Evolutionary conservation across 345 rosid species (phyloP).

Genomic region (Capsella bursapastoris): DNA sequence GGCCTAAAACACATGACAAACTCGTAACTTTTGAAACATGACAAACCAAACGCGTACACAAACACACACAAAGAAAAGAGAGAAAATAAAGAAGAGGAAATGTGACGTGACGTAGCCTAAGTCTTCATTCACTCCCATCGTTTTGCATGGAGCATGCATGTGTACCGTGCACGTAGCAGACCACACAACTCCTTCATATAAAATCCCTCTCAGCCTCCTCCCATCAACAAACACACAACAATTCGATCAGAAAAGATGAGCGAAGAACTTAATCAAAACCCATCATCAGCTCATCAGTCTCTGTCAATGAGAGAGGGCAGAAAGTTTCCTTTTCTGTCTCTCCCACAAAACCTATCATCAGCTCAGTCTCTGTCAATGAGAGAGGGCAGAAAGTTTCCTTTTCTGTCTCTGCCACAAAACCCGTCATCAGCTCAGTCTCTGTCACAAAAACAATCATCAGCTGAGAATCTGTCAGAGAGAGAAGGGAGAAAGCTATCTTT

Average conservation of each 20-base stretch:
- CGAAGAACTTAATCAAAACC: not conserved
- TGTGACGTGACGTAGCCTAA: constrained; percentile 38
- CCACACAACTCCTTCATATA: constrained; percentile 37
- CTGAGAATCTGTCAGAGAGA: not conserved
- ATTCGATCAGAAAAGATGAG: constrained; percentile 25
- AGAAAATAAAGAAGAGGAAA: constrained; percentile 2
- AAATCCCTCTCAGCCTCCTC: constrained; percentile 27
- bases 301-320: constrained; percentile 8
- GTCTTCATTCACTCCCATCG: constrained; percentile 35
- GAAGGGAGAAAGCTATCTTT: constrained; percentile 21
- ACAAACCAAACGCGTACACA: not conserved
- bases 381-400: constrained; percentile 18
- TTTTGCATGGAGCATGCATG: constrained; percentile 38
- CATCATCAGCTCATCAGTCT: constrained; percentile 11
- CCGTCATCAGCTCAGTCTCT: not conserved
- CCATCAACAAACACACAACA: constrained; percentile 32
- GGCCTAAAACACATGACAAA: constrained; percentile 37
- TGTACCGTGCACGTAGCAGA: constrained; percentile 43
- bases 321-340: constrained; percentile 10
- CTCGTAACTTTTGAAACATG: constrained; percentile 22
- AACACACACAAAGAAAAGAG: not conserved
- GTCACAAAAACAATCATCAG: not conserved
- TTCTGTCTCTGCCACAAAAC: not conserved
- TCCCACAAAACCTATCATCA: constrained; percentile 5
- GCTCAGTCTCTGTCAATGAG: not conserved